Conservation (phyloP, 306 rosid genomes). For the Adenanthera pavonina region DNA sequence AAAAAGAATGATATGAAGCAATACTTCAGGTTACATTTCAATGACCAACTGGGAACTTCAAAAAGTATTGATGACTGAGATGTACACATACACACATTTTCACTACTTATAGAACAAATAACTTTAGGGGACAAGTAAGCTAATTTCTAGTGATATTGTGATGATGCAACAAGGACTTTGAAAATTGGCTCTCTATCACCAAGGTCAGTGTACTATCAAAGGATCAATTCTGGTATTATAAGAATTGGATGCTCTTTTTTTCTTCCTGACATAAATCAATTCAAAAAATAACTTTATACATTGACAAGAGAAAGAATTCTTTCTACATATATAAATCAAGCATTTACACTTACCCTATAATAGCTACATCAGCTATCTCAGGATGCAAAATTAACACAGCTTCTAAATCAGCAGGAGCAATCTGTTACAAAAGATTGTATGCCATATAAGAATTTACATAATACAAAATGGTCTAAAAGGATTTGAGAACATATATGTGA, state of each 20-base stretch:
- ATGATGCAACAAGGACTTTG: conserved; percentile 7
- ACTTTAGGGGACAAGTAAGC: neutral
- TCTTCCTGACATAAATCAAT: neutral
- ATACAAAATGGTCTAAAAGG: neutral
- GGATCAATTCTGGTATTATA: neutral
- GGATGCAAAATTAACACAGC: conserved; percentile 49
- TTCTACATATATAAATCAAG: conserved; percentile 3
- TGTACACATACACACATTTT: neutral
- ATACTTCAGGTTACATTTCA: conserved; percentile 12
- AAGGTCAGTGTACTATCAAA: conserved; percentile 6
- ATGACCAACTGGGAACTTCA: neutral
- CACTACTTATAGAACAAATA: neutral
- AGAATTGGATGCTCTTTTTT: neutral
- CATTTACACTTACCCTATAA: conserved; percentile 43
- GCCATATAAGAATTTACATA: conserved; percentile 20
- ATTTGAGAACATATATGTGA: neutral
- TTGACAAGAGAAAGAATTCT: neutral
- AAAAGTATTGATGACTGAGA: neutral
- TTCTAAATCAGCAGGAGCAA: conserved; percentile 64
- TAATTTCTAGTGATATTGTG: neutral
- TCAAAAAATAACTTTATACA: neutral
- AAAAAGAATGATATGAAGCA: conserved; percentile 36
- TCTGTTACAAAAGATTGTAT: conserved; percentile 42
- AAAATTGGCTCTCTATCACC: neutral
- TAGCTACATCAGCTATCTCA: conserved; percentile 57